phyloP scores from a whole-genome alignment of 108 stramenopile species.

The Schizochytrium sp. region DNA sequence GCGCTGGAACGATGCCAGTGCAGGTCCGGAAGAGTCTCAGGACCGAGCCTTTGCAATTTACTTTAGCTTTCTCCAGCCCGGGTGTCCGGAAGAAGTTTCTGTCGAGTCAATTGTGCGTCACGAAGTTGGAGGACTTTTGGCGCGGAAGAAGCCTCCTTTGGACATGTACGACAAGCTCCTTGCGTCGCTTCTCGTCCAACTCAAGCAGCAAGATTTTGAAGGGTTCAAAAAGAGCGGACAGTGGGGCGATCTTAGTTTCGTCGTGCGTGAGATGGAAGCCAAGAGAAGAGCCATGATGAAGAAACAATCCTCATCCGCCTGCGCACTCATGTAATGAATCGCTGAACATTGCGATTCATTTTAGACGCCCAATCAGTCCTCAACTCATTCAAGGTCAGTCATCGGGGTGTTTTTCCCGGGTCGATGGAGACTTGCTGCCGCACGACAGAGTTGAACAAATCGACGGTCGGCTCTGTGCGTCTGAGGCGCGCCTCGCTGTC shows the following conservation, averaged over 20 bases:
- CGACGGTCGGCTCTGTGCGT: too few species aligned
- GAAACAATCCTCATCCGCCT: neutral
- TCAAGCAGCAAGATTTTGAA: neutral
- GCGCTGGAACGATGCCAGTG: neutral
- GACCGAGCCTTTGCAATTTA: slow-evolving; percentile 6
- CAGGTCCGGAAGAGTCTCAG: neutral
- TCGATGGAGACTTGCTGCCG: too few species aligned
- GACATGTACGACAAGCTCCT: neutral
- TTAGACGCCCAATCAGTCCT: too few species aligned
- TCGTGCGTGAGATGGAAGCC: neutral
- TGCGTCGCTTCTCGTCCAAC: neutral
- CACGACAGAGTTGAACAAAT: too few species aligned
- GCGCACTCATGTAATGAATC: too few species aligned
- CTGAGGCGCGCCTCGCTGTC: too few species aligned
- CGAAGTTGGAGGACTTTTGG: neutral
- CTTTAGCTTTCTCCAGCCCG: slow-evolving; percentile 4
- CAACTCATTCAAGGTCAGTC: too few species aligned
- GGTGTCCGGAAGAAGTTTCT: neutral
- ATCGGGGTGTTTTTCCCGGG: too few species aligned
- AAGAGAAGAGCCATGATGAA: neutral
- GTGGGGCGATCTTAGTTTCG: neutral
- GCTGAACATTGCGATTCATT: too few species aligned
- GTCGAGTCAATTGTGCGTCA: neutral
- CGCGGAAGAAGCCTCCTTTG: neutral
- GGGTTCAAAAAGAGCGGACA: neutral